Percentiles rank a stretch among this genome's conserved stretches.
These are phyloP conservation scores for Leccinellum albellum DNA, from an alignment of 768 basidiomycete genomes.

Conservation along the genomic window DNA sequence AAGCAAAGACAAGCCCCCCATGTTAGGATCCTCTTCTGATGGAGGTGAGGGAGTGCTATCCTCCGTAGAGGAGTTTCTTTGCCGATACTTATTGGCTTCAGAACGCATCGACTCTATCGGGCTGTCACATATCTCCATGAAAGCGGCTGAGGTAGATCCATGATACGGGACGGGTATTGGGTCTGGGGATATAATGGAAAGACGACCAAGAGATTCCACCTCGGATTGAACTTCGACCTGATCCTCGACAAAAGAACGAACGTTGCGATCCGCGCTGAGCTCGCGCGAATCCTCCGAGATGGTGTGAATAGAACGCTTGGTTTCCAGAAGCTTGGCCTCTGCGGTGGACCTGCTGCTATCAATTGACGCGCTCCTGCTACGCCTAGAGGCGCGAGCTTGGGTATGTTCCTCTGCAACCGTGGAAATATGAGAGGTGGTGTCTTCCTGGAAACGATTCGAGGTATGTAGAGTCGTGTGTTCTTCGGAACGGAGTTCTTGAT, in stretches of 20 bases:
- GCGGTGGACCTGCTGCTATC: slow-evolving; percentile 15
- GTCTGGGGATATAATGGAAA: slow-evolving; percentile 38
- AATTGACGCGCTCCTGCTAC: slow-evolving; percentile 13
- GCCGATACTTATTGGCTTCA: slow-evolving; percentile 15
- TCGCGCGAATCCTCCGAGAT: slow-evolving; percentile 30
- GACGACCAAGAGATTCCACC: slow-evolving; percentile 19
- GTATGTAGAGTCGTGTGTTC: slow-evolving; percentile 13
- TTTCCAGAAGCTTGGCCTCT: slow-evolving; percentile 18
- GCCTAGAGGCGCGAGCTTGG: slow-evolving; percentile 11
- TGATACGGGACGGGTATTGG: slow-evolving; percentile 48
- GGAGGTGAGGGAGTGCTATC: slow-evolving; percentile 27
- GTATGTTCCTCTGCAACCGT: slow-evolving; percentile 9
- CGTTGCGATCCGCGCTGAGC: slow-evolving; percentile 9
- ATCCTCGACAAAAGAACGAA: slow-evolving; percentile 13
- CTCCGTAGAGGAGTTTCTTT: slow-evolving; percentile 11
- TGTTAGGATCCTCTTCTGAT: slow-evolving; percentile 33
- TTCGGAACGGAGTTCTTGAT: slow-evolving; percentile 16
- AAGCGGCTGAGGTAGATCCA: slow-evolving; percentile 29
- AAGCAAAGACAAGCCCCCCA: slow-evolving; percentile 28
- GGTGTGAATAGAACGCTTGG: slow-evolving; percentile 27
- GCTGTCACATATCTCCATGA: slow-evolving; percentile 34
- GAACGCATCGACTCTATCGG: slow-evolving; percentile 21
- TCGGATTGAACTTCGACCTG: slow-evolving; percentile 23
- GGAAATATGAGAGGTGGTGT: slow-evolving; percentile 5
- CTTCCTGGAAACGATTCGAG: slow-evolving; percentile 15